Evolutionary conservation across 129 eudicot species (phyloP).

Genomic region (Flaveria brownii): DNA sequence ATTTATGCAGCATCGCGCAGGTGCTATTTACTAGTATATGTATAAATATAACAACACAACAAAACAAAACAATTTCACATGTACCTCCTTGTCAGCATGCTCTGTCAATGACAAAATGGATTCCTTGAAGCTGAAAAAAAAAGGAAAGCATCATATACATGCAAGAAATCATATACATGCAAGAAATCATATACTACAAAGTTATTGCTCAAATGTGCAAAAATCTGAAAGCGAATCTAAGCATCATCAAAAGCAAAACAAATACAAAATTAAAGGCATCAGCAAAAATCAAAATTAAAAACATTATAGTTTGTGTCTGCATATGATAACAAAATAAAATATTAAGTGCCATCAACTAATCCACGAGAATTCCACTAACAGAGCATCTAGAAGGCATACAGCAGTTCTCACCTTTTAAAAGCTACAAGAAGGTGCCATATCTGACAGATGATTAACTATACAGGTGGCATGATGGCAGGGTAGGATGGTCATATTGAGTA

Average conservation of each 20-base stretch:
- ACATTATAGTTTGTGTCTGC: neutral
- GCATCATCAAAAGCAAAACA: neutral
- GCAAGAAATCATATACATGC: neutral
- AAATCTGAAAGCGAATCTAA: conserved; percentile 1
- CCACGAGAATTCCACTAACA: neutral
- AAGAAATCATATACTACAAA: conserved; percentile 1
- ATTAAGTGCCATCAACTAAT: neutral
- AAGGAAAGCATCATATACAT: no score
- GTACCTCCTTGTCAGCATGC: conserved; percentile 82
- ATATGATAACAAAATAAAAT: neutral
- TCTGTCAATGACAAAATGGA: conserved; percentile 80
- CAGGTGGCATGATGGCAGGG: conserved; percentile 3
- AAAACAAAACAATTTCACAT: neutral
- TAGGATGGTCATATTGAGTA: neutral
- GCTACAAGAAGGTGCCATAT: neutral
- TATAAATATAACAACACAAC: neutral
- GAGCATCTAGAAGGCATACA: conserved; percentile 6
- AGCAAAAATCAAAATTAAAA: neutral
- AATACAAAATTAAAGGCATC: neutral
- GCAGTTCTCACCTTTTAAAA: conserved; percentile 13
- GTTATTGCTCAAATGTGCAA: conserved; percentile 12
- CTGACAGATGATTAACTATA: neutral
- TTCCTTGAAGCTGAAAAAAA: conserved; percentile 74
- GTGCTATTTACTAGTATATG: no score
- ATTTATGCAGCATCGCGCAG: no score